Evolutionary conservation across 108 stramenopile species (phyloP).

Genomic region (Conticribra weissflogii): DNA sequence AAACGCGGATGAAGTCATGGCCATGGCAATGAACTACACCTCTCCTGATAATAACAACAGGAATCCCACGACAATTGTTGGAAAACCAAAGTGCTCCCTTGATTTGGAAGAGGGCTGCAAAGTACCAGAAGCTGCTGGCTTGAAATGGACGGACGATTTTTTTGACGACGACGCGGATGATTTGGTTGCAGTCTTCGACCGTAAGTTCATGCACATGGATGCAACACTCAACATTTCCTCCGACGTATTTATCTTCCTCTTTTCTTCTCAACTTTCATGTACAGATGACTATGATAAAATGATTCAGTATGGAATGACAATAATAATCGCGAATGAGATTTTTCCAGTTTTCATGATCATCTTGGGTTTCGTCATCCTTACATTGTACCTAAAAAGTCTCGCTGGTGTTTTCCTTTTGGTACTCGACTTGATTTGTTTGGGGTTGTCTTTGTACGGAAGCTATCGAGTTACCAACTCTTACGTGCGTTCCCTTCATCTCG

Average conservation of each 20-base stretch:
- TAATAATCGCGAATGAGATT: neutral
- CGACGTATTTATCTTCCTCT: neutral
- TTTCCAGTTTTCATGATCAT: neutral
- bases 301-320: neutral
- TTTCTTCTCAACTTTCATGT: neutral
- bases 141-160: slow-evolving; percentile 6
- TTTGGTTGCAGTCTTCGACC: slow-evolving; percentile 6
- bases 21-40: neutral
- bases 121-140: slow-evolving; percentile 4
- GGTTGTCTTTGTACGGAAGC: slow-evolving; percentile 1
- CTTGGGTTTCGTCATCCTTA: neutral
- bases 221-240: neutral
- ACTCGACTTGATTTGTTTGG: neutral
- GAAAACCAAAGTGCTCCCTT: slow-evolving; percentile 4
- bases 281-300: slow-evolving; percentile 1
- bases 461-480: slow-evolving; percentile 1
- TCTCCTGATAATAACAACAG: neutral
- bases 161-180: neutral
- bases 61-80: neutral
- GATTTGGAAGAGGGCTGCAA: slow-evolving; percentile 12
- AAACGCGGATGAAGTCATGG: neutral
- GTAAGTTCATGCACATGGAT: neutral
- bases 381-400: neutral
- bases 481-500: slow-evolving; percentile 5
- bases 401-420: neutral